Conservation (phyloP, 202 grass and related monocot species). For the Schoenoplectus tabernaemontani region DNA sequence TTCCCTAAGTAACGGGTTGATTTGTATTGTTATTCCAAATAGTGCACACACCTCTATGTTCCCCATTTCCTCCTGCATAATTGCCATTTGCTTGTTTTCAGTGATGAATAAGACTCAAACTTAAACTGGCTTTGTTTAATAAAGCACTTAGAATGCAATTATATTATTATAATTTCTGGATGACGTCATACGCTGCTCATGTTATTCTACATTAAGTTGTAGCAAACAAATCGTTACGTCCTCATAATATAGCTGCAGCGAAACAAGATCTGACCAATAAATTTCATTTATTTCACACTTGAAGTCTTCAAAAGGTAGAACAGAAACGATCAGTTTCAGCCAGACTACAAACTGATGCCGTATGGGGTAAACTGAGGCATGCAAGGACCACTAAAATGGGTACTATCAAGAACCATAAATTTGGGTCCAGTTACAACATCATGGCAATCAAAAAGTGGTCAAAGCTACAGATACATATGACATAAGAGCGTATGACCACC, state of each 20-base stretch:
- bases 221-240: neutral
- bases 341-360: neutral
- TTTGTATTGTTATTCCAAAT: conserved; percentile 34
- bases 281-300: neutral
- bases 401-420: neutral
- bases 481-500: conserved; percentile 14
- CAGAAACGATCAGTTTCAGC: neutral
- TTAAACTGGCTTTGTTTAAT: neutral
- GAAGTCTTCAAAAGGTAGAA: neutral
- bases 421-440: conserved; percentile 22
- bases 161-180: no score
- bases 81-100: conserved; percentile 64
- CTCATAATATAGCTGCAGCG: neutral
- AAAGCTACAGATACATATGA: conserved; percentile 23
- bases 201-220: no score
- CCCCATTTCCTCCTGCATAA: neutral
- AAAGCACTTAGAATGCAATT: neutral
- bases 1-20: conserved; percentile 28
- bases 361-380: neutral
- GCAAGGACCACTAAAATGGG: neutral
- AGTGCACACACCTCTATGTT: conserved; percentile 16
- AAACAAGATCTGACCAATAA: neutral
- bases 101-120: conserved; percentile 30
- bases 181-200: no score
- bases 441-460: conserved; percentile 15